Percentiles rank a stretch among this genome's conserved stretches.
These are phyloP conservation scores for Pisolithus tinctorius DNA, from an alignment of 768 basidiomycete genomes.

Conservation along the genomic window DNA sequence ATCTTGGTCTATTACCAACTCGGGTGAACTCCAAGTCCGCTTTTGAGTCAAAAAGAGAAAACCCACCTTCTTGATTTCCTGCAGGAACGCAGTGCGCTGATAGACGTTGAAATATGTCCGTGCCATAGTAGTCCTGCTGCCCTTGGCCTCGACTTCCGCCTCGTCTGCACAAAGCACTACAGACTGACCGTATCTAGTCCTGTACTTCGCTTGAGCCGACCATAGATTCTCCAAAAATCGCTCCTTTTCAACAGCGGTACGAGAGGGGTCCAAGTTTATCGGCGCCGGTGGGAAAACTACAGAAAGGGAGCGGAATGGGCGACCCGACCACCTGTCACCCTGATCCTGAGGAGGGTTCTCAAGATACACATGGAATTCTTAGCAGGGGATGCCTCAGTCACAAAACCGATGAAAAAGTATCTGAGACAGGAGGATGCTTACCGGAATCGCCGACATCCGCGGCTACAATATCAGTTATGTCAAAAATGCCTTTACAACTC, in stretches of 20 bases:
- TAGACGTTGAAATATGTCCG: conserved; percentile 89
- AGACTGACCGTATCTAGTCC: conserved; percentile 67
- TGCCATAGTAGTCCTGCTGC: conserved; percentile 57
- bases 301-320: conserved; percentile 73
- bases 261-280: conserved; percentile 56
- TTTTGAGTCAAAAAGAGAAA: background rate
- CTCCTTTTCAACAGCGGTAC: conserved; percentile 61
- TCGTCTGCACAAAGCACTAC: conserved; percentile 67
- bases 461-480: conserved; percentile 76
- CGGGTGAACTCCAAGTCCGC: conserved; percentile 5
- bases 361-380: conserved; percentile 83
- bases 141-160: conserved; percentile 64
- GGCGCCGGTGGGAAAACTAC: conserved; percentile 73
- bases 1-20: conserved; percentile 62
- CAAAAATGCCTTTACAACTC: conserved; percentile 78
- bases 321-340: conserved; percentile 80
- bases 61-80: conserved; percentile 71
- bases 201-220: conserved; percentile 77
- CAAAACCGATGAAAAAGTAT: background rate
- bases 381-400: conserved; percentile 5
- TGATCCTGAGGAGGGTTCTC: conserved; percentile 79
- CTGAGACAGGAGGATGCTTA: conserved; percentile 29
- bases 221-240: conserved; percentile 87
- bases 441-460: conserved; percentile 84
- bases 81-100: conserved; percentile 70